Evolutionary conservation across 352 stramenopile species (phyloP), one percentile per base, ranked within the genome.

Genomic region (Phytopythium vexans): DNA sequence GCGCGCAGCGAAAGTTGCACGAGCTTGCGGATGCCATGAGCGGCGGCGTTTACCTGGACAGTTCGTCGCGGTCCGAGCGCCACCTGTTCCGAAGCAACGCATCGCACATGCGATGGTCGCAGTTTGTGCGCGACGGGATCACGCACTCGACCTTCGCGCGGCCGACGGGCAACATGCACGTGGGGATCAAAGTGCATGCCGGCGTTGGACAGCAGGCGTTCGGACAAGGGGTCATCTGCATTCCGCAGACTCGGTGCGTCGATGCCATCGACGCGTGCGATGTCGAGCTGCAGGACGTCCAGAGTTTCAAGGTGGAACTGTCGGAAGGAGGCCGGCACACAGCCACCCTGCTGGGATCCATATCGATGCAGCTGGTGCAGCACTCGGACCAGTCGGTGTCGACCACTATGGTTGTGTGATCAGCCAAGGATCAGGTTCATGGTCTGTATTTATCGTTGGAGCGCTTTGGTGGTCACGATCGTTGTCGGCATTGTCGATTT

Each of bases 1-100:
- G 82, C 3, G 80, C 86, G 40, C 84, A 94, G 55, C 79, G 82
- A n/a, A 85, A 82, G 41, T 67, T 94, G 9, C 68, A 88, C n/a
- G 76, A 91, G 54, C 74, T 93, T 33, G 83, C 83, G 1, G 78
- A 88, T 33, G 72, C 77, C 21, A 72, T 91, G 27, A 81, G 70
- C 35, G 75, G 77, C 9, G 81, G 81, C 32, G 63, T 89, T 27
- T 82, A 79, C 41, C 72, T 86, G 16, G 61, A 74, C 27, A 74
- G 21, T 27, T 27, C 21, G 21, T 27, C 21, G 21, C 21, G 21
- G 21, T 27, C 21, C 21, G 21, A 66, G 58, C 58, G 62, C 45
- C 40, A 64, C 46, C 34, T 75, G 40, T 73, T 74, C 42, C 72
- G 69, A 49, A 74, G 71, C 47, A 85, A 80, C 58, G 69, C 79